Base-by-base conservation (phyloP, 768 basidiomycete genomes). In the Psilocybe azurescens region DNA sequence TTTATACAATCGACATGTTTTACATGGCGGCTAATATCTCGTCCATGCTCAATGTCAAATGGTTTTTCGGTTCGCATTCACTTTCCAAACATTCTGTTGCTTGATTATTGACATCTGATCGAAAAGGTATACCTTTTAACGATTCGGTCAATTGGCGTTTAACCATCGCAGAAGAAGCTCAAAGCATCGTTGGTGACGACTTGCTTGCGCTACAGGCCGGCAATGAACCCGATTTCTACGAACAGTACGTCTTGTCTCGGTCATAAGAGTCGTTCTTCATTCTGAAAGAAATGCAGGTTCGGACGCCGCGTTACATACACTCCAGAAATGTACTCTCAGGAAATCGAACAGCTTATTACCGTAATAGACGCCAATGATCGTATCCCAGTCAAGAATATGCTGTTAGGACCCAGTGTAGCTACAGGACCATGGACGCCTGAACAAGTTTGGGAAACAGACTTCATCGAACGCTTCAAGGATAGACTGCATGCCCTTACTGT, bases 151-250 rank as follows among this genome's bases (percentile, higher is more conserved):
- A 86, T 69, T 84, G 81, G 78, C 74, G 81, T 3, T 69, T 87
- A 9, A 72, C 71, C 30, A 85, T 90, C 38, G 88, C 86, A 6
- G 81, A 86, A 67, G 73, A 82, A 44, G 86, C 85, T 5, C 82
- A 90, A 69, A 63, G 72, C 16, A 87, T 91, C 60, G 77, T 93
- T 2, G 91, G 91, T 1, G 75, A 82, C 55, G 79, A 85, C 61
- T 75, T 93, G 18, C 71, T 89, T 18, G 91, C 88, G 0, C 74
- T 90, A 8, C 88, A 91, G 70, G 83, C 86, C 2, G 90, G 87
- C 1, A 92, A 93, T 69, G 91, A 93, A 74, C 91, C 91, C n/a
- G 91, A 94, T 77, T 82, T 92, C 65, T 94, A 89, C 64, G 75
- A 79, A 14, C 61, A 69, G 71, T 79, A 75, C 10, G 73, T 56